Evolutionary conservation across 108 stramenopile species (phyloP).

Genomic region (Cyclotella baltica): DNA sequence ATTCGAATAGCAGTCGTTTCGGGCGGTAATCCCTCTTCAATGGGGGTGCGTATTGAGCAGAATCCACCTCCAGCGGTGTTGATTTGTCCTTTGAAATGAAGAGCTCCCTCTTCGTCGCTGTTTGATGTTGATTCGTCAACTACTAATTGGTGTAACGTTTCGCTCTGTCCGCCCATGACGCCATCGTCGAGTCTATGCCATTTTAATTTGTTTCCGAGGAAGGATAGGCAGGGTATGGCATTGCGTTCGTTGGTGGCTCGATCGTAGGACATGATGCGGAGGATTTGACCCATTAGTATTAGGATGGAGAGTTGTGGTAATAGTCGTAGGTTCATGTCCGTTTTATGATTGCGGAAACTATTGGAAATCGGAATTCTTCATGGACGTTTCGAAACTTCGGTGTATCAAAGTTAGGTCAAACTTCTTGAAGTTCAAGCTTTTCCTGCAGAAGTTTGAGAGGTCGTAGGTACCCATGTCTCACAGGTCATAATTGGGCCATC

Average conservation of each 20-base stretch:
- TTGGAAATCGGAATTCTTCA: no score
- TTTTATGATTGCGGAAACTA: not conserved
- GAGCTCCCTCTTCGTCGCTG: not conserved
- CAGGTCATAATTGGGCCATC: no score
- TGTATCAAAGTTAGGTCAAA: no score
- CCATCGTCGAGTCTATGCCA: slow-evolving; percentile 81
- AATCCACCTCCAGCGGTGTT: slow-evolving; percentile 81
- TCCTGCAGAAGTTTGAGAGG: no score
- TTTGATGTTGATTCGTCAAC: slow-evolving; percentile 19
- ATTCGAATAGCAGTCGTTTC: slow-evolving; percentile 49
- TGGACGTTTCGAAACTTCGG: no score
- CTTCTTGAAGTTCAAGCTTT: no score
- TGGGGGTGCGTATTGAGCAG: slow-evolving; percentile 63
- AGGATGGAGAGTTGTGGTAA: not conserved
- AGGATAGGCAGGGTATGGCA: slow-evolving; percentile 55
- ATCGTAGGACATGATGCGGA: slow-evolving; percentile 67
- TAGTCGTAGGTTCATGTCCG: not conserved
- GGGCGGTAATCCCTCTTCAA: slow-evolving; percentile 45
- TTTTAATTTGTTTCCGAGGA: slow-evolving; percentile 42
- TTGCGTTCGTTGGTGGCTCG: slow-evolving; percentile 59
- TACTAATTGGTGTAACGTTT: slow-evolving; percentile 43
- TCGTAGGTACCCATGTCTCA: no score
- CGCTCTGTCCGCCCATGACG: slow-evolving; percentile 78
- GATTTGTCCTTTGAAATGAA: slow-evolving; percentile 75
- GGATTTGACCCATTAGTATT: slow-evolving; percentile 58